Percentiles rank a stretch among this genome's conserved stretches.
These are phyloP conservation scores for Aspergillus bombycis DNA, from an alignment of 2,329 filamentous ascomycete genomes.

Conservation along the genomic window DNA sequence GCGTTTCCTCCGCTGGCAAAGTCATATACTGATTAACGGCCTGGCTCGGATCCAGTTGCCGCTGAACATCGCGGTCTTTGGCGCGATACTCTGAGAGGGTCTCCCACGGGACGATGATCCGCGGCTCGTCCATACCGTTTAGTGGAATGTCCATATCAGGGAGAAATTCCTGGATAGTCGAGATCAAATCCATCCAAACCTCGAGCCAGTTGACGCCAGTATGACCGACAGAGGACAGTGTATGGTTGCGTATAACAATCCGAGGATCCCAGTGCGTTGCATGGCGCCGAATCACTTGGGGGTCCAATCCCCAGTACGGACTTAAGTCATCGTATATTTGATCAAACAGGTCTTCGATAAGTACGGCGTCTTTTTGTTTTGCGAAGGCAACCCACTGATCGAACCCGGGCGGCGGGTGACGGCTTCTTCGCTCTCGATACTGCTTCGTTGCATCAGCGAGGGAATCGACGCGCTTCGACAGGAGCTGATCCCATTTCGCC, in stretches of 20 bases:
- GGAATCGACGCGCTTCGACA: background rate
- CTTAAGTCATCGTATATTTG: conserved; percentile 54
- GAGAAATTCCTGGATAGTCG: conserved; percentile 39
- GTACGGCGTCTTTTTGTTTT: conserved; percentile 42
- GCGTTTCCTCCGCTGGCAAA: background rate
- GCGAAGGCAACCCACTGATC: conserved; percentile 53
- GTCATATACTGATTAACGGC: background rate
- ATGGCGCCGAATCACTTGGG: conserved; percentile 29
- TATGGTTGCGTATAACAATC: background rate
- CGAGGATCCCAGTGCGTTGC: background rate
- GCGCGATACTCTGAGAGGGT: background rate
- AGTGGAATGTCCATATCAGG: conserved; percentile 53
- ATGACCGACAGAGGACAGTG: background rate
- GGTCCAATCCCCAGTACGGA: conserved; percentile 53
- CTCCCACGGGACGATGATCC: conserved; percentile 53
- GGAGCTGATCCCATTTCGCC: background rate
- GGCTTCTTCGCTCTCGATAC: conserved; percentile 49
- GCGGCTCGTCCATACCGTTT: conserved; percentile 54
- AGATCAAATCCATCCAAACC: conserved; percentile 46
- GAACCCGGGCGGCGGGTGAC: conserved; percentile 56
- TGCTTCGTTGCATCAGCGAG: conserved; percentile 12
- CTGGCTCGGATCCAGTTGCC: background rate
- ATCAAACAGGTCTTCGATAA: conserved; percentile 54
- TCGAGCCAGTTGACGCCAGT: conserved; percentile 38
- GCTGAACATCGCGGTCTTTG: background rate